These are phyloP conservation scores for Lactarius sp. DNA, from an alignment of 768 basidiomycete species.

Conservation along the genomic window DNA sequence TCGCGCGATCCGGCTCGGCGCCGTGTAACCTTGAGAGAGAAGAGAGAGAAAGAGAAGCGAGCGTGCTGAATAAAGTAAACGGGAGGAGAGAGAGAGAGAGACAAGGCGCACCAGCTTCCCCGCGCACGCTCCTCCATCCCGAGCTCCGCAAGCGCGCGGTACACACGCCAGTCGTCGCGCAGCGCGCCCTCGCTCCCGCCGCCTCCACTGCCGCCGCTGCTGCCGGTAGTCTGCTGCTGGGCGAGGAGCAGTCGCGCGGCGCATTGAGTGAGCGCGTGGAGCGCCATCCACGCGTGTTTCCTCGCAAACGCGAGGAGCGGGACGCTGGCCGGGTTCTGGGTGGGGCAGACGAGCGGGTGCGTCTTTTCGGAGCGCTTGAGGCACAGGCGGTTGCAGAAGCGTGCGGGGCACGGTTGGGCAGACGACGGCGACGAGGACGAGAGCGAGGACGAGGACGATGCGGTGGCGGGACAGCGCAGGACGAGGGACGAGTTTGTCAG, in stretches of 20 bases:
- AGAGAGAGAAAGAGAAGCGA: no score
- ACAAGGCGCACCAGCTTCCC: constrained; percentile 45
- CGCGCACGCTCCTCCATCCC: constrained; percentile 64
- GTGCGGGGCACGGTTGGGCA: constrained; percentile 43
- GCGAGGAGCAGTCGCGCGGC: constrained; percentile 60
- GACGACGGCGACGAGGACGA: constrained; percentile 18
- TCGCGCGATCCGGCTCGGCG: constrained; percentile 53
- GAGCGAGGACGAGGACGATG: constrained; percentile 29
- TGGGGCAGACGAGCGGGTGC: constrained; percentile 69
- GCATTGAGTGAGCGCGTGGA: constrained; percentile 67
- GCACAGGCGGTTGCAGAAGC: constrained; percentile 82
- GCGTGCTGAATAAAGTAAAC: constrained; percentile 8
- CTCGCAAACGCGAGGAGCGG: constrained; percentile 58
- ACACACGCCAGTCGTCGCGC: constrained; percentile 48
- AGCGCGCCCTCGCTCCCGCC: constrained; percentile 33
- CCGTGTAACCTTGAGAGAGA: constrained; percentile 32
- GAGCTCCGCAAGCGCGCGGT: constrained; percentile 63
- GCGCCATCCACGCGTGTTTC: constrained; percentile 62
- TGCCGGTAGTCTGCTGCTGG: constrained; percentile 40
- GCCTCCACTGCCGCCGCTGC: no score
- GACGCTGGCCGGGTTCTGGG: constrained; percentile 64
- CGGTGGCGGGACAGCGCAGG: constrained; percentile 48
- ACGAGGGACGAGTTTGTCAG: constrained; percentile 43
- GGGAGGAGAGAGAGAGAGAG: constrained; percentile 2
- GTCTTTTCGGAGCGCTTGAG: constrained; percentile 54